Base-by-base conservation (phyloP, 441 rosid genomes). In the California macrophylla region DNA sequence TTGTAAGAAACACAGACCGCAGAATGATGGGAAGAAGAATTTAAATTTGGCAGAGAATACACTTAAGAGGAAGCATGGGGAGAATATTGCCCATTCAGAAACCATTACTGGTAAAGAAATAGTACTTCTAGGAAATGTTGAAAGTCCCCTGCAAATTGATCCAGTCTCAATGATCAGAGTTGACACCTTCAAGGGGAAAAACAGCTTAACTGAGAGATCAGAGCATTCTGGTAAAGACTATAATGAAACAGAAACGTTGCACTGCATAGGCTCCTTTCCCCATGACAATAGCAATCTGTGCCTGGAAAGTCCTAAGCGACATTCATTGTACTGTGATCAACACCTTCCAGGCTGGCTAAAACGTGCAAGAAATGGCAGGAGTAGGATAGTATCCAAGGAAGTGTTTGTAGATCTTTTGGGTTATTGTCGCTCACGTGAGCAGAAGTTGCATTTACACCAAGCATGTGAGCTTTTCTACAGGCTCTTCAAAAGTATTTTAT, bases 341-440 rank as follows among this genome's bases (percentile, higher is more conserved):
- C 99, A 95, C 81, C 88, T 92, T 74, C 99, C 99, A 21, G 91
- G 93, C 83, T 95, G 99, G 98, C 96, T 95, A 62, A 95, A 91
- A 85, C 93, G 97, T 74, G 98, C 99, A 34, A 88, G 99, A 80
- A 89, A 92, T 69, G 98, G 99, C 34, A 92, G 88, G 87, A 95
- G 96, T 75, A 89, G 96, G 79, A 92, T 95, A 65, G 82, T 95
- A 77, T 87, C 98, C 0, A 95, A 89, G 75, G 99, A 95, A 74
- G 93, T 95, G 9, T 95, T 95, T 82, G 25, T 84, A 73, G 92
- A 87, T 74, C 89, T 95, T 69, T 72, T 92, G 75, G 83, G 78
- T 56, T 82, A 80, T 13, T 95, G 97, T 70, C 69, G 77, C 71
- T 87, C 90, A 2, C 80, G 80, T 30, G 76, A 84, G 82, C 88